These are phyloP conservation scores for Cyclotella sp. DNA, from an alignment of 108 stramenopile genomes.

Conservation along the genomic window DNA sequence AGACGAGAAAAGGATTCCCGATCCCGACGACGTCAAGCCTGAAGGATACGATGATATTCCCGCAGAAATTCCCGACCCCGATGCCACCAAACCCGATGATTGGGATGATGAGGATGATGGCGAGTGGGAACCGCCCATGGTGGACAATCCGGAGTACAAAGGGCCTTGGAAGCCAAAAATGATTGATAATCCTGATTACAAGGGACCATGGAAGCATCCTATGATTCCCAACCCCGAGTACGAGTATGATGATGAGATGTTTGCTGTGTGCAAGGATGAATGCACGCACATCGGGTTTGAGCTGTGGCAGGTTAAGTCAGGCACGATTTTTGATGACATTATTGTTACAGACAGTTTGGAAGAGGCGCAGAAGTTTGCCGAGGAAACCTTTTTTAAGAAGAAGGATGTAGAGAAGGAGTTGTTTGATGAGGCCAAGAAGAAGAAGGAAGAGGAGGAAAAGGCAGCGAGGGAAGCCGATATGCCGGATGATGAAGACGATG, in stretches of 20 bases:
- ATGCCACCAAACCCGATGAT: constrained; percentile 95
- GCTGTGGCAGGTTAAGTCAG: constrained; percentile 98
- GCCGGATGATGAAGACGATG: constrained; percentile 24
- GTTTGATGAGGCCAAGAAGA: constrained; percentile 86
- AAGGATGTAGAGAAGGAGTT: constrained; percentile 97
- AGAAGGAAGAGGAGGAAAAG: constrained; percentile 57
- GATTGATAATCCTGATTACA: constrained; percentile 98
- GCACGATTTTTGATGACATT: constrained; percentile 99
- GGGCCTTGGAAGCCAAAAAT: constrained; percentile 94
- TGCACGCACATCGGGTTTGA: constrained; percentile 99
- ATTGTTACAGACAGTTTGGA: constrained; percentile 96
- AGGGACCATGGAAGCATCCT: constrained; percentile 95
- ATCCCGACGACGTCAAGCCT: constrained; percentile 97
- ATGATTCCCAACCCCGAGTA: constrained; percentile 97
- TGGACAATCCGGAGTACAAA: constrained; percentile 98
- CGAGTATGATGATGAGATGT: constrained; percentile 84
- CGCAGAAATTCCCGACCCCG: constrained; percentile 92
- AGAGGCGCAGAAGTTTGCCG: constrained; percentile 94
- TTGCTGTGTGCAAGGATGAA: constrained; percentile 95
- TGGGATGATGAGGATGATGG: constrained; percentile 99
- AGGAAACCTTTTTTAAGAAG: constrained; percentile 97
- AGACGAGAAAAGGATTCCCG: constrained; percentile 91
- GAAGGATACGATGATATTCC: constrained; percentile 97
- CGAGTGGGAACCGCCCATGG: constrained; percentile 95
- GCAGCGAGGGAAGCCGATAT: constrained; percentile 36